Percentiles rank a stretch among this genome's conserved stretches.
Evolutionary conservation across 163 green algal genomes (phyloP).

Genomic region (Trebouxia gelatinosa): DNA sequence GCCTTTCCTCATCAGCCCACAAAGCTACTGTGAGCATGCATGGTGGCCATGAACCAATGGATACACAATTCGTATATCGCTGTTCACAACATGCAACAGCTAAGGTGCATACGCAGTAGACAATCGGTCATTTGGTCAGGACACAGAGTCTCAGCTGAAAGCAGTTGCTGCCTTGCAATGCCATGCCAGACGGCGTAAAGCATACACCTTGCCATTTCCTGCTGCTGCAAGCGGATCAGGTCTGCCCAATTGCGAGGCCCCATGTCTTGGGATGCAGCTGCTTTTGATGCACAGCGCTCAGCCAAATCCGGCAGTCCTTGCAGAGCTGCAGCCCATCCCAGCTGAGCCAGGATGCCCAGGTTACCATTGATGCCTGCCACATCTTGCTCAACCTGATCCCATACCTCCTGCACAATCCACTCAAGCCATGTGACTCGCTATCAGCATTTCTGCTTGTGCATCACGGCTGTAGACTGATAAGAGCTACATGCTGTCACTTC

Average conservation of each 20-base stretch:
- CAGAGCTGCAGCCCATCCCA: constrained; percentile 17
- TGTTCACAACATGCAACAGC: too few species aligned
- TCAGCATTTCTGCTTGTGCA: neutral
- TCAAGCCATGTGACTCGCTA: neutral
- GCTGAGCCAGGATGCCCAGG: constrained; percentile 1
- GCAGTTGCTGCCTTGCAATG: too few species aligned
- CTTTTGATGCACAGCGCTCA: neutral
- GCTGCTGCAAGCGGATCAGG: neutral
- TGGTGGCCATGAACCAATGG: too few species aligned
- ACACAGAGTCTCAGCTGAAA: too few species aligned
- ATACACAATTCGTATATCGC: too few species aligned
- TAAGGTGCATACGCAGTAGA: too few species aligned
- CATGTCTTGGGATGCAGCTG: constrained; percentile 15
- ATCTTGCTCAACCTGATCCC: neutral
- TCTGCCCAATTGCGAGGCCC: constrained; percentile 22
- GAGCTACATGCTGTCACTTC: neutral
- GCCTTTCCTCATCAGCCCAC: too few species aligned
- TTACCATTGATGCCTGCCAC: neutral
- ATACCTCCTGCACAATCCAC: constrained; percentile 18
- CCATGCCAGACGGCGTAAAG: too few species aligned
- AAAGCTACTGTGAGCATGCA: too few species aligned
- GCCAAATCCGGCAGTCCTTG: neutral
- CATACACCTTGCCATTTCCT: neutral
- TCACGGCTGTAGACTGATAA: neutral
- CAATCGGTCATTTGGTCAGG: too few species aligned